Conservation (phyloP, 345 rosid species). For the Linum tenue region DNA sequence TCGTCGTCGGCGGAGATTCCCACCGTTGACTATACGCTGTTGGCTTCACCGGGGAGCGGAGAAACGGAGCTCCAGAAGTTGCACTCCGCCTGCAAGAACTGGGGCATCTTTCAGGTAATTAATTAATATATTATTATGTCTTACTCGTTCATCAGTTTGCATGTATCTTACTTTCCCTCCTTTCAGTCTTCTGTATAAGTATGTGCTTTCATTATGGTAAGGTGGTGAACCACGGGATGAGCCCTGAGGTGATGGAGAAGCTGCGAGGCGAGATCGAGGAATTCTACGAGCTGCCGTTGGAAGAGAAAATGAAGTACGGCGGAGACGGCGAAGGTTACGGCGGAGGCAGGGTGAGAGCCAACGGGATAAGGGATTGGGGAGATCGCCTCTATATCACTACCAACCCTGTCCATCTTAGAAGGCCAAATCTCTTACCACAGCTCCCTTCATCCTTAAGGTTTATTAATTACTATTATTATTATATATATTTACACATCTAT, state of each 20-base stretch:
- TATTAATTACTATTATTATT: too few relatives aligned
- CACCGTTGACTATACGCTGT: neutral
- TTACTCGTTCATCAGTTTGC: neutral
- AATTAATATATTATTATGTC: neutral
- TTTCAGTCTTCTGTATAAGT: too few relatives aligned
- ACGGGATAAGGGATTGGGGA: slow-evolving; percentile 2
- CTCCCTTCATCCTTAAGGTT: slow-evolving; percentile 1
- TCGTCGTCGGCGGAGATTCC: neutral
- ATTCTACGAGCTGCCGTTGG: slow-evolving; percentile 5
- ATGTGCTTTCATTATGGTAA: too few relatives aligned
- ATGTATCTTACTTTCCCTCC: neutral
- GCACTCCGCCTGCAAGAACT: slow-evolving; percentile 1
- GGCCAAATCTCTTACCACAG: neutral
- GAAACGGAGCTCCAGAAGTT: neutral
- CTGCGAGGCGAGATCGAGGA: neutral
- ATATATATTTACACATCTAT: too few relatives aligned
- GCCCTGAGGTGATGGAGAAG: neutral
- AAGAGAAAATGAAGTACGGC: slow-evolving; percentile 4
- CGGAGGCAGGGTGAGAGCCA: neutral
- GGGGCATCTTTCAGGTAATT: slow-evolving; percentile 3
- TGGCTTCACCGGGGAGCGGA: neutral
- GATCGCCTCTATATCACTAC: slow-evolving; percentile 5
- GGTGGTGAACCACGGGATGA: slow-evolving; percentile 8
- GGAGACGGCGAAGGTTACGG: slow-evolving; percentile 6
- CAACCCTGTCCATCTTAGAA: neutral